Conservation (phyloP, 2,329 filamentous ascomycete genomes). For the Exophiala aquamarina region DNA sequence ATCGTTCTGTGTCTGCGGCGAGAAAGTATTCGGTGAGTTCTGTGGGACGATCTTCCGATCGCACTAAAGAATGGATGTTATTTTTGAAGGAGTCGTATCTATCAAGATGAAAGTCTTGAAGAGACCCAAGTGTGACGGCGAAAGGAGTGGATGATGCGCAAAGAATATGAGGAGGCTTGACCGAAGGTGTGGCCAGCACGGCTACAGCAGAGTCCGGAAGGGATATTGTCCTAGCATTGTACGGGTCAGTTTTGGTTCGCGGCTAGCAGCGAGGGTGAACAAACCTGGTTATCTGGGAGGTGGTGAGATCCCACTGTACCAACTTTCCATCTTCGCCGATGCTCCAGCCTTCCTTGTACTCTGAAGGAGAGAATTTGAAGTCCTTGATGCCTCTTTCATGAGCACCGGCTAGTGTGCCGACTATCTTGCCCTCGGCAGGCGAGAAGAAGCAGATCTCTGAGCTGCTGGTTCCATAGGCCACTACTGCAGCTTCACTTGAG, state of each 20-base stretch:
- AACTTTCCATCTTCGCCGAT: conserved; percentile 54
- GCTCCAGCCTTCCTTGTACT: conserved; percentile 54
- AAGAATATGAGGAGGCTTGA: conserved; percentile 44
- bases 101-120: conserved; percentile 36
- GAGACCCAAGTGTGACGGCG: conserved; percentile 43
- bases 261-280: conserved; percentile 5
- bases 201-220: conserved; percentile 43
- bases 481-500: conserved; percentile 43
- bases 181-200: conserved; percentile 42
- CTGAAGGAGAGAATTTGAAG: conserved; percentile 51
- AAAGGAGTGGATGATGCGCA: conserved; percentile 53
- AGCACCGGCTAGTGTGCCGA: conserved; percentile 44
- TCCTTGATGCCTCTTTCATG: conserved; percentile 51
- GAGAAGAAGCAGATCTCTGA: conserved; percentile 53
- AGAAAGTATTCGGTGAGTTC: conserved; percentile 41
- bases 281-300: conserved; percentile 45
- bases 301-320: conserved; percentile 52
- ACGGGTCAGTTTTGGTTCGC: background rate
- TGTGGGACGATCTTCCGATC: conserved; percentile 38
- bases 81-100: conserved; percentile 52
- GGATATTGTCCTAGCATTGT: conserved; percentile 40
- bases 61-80: conserved; percentile 47
- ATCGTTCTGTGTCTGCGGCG: conserved; percentile 50
- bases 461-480: conserved; percentile 50
- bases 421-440: conserved; percentile 47